Evolutionary conservation across 495 filamentous ascomycete genomes (phyloP).

Genomic region (Mycothermus thermophilus): DNA sequence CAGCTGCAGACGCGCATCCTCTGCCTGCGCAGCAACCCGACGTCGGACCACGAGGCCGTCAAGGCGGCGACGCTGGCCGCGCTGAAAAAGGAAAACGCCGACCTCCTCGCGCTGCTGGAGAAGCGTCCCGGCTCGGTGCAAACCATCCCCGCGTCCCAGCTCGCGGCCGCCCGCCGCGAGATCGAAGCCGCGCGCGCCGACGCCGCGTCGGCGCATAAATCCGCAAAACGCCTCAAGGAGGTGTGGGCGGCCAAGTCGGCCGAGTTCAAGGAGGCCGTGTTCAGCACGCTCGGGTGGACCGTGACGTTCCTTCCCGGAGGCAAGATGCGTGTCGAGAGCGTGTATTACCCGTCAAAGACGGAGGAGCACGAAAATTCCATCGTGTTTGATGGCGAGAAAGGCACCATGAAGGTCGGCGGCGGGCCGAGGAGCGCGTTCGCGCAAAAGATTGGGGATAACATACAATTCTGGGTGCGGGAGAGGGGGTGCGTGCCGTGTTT

Average conservation of each 20-base stretch:
- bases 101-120: conserved; percentile 65
- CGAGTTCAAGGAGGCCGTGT: conserved; percentile 89
- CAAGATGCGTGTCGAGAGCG: conserved; percentile 69
- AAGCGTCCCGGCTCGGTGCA: conserved; percentile 26
- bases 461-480: conserved; percentile 89
- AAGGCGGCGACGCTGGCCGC: conserved; percentile 64
- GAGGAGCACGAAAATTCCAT: conserved; percentile 78
- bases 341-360: conserved; percentile 54
- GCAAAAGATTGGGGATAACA: conserved; percentile 61
- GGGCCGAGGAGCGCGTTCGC: conserved; percentile 80
- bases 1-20: conserved; percentile 73
- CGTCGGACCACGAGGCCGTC: conserved; percentile 63
- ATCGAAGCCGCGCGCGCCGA: conserved; percentile 55
- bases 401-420: conserved; percentile 93
- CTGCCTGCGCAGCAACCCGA: conserved; percentile 79
- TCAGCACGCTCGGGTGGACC: conserved; percentile 78
- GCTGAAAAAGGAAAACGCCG: conserved; percentile 70
- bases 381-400: conserved; percentile 88
- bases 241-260: conserved; percentile 78
- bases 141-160: conserved; percentile 60
- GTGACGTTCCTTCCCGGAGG: conserved; percentile 88
- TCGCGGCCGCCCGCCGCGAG: conserved; percentile 59
- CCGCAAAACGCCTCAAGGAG: conserved; percentile 68
- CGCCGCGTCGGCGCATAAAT: conserved; percentile 75
- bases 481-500: conserved; percentile 86